phyloP scores from a whole-genome alignment of 371 early-diverging fungal genomes.

The Dinochytrium kinnereticum region DNA sequence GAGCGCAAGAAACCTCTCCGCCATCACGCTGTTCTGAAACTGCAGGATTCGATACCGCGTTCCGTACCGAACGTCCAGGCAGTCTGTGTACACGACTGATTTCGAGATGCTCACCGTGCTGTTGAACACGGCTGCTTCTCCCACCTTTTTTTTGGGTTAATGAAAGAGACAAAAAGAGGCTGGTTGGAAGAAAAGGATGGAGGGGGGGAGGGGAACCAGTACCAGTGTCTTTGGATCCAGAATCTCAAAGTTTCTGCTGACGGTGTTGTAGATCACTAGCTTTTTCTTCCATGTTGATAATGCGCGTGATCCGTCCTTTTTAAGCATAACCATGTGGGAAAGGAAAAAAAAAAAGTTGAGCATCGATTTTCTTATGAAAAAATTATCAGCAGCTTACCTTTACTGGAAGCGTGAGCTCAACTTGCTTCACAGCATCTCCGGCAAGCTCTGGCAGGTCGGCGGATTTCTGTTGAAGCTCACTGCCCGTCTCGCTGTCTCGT shows the following conservation, averaged over 20 bases:
- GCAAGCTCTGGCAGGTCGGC: neutral
- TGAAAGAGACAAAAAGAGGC: neutral
- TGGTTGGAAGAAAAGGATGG: too few relatives aligned
- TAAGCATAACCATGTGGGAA: too few relatives aligned
- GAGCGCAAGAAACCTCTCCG: neutral
- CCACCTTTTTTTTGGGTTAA: too few relatives aligned
- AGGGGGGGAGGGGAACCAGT: too few relatives aligned
- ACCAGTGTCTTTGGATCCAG: neutral
- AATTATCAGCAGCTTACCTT: conserved; percentile 11
- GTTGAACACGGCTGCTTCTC: neutral
- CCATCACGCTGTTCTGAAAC: neutral
- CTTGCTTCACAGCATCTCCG: neutral
- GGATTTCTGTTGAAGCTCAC: neutral
- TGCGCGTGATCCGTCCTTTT: neutral
- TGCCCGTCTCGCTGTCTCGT: neutral
- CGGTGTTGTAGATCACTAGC: neutral
- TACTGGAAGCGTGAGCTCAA: neutral
- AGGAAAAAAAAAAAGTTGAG: too few relatives aligned
- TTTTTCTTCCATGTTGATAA: neutral
- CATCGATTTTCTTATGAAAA: neutral
- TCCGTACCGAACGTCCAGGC: neutral
- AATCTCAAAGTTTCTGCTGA: neutral
- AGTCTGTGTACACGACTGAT: neutral
- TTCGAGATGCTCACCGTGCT: neutral
- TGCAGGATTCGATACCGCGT: neutral